These are phyloP conservation scores for Debaryomycetaceae sp. DNA, from an alignment of 1,139 yeast species.

Conservation along the genomic window DNA sequence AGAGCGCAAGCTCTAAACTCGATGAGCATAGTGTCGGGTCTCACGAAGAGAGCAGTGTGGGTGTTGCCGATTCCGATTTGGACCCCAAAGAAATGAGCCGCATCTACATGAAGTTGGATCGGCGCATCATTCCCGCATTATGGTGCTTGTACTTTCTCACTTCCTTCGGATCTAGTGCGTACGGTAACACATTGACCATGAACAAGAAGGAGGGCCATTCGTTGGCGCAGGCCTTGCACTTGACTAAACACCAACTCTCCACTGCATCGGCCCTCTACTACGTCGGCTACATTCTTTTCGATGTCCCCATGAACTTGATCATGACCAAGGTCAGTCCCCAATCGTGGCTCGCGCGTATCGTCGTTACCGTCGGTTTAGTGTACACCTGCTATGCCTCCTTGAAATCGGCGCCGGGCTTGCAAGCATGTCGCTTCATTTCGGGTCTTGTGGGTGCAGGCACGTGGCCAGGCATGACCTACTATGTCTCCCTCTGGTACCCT, in stretches of 20 bases:
- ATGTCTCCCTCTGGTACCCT: conserved; percentile 80
- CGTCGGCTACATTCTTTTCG: conserved; percentile 76
- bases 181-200: conserved; percentile 79
- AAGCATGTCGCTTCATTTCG: conserved; percentile 62
- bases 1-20: conserved; percentile 1
- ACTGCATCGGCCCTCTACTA: conserved; percentile 75
- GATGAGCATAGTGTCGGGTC: conserved; percentile 1
- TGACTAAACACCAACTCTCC: conserved; percentile 49
- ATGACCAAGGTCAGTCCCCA: conserved; percentile 84
- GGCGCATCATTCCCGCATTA: conserved; percentile 68
- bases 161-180: conserved; percentile 68
- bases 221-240: conserved; percentile 37
- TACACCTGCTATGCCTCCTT: conserved; percentile 64
- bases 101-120: conserved; percentile 57
- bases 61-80: conserved; percentile 2
- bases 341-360: conserved; percentile 74
- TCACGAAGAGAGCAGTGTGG: conserved; percentile 2
- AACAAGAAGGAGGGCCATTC: conserved; percentile 56
- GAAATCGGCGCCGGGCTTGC: conserved; percentile 42
- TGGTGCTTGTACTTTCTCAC: conserved; percentile 75
- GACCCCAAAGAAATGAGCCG: conserved; percentile 33
- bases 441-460: conserved; percentile 85
- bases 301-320: conserved; percentile 75
- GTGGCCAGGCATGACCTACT: conserved; percentile 91
- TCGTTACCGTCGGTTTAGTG: conserved; percentile 65